Base-by-base conservation (phyloP, 2,329 filamentous ascomycete genomes). In the Immersiporthe knoxdaviesiana region DNA sequence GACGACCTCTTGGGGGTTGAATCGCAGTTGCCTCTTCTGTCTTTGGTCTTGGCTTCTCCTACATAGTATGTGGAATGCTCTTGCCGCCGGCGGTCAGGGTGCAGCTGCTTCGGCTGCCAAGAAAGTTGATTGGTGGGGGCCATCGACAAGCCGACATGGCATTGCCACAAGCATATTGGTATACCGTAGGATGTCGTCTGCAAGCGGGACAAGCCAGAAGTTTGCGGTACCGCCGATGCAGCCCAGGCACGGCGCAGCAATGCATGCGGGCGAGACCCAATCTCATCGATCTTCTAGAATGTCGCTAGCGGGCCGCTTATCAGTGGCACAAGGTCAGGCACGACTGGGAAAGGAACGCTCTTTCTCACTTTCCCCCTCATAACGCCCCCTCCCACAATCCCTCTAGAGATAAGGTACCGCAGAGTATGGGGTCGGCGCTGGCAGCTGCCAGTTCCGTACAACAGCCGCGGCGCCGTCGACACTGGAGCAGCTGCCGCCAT, bases 261-360 rank as follows among this genome's bases (percentile, higher is more conserved):
- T 14, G 14, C 24, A 30, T 27, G 27, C 3, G 11, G n/a, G n/a
- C n/a, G 12, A 24, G 24, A 14, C 50, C 50, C 50, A 11, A 54
- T 27, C 52, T 7, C 52, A 56, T 32, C 52, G 24, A 56, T 56
- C 52, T 56, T 32, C 52, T 56, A 56, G 52, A 56, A 56, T 56
- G 52, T 56, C 52, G 52, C 52, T 56, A 56, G 52, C 52, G 52
- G 52, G 52, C 52, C 52, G 52, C 52, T 56, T 56, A 56, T 56
- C 52, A 56, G 52, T 56, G 52, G 24, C 50, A 27, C 52, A 27
- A 56, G 50, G 24, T 2, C 10, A 47, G 21, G 44, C 44, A 11
- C 35, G 4, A 35, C n/a, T 11, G 30, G 16, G 56, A 27, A 32
- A 62, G n/a, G 59, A 30, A 41, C n/a, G 35, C n/a, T 21, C 18